Conservation (phyloP, 129 eudicot genomes). For the Logfia minima region DNA sequence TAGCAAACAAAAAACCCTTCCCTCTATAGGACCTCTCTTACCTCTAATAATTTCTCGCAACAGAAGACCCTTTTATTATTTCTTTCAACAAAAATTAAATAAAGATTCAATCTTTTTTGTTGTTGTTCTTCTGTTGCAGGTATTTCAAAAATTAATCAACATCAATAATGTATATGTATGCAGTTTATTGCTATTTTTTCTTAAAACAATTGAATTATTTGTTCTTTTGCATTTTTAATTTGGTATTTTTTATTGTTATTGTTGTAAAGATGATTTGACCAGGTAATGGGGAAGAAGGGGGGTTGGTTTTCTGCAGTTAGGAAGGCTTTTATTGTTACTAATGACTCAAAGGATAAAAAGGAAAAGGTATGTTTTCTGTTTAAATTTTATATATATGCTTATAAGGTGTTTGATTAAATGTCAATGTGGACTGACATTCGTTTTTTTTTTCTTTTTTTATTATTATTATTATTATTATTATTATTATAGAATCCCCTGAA, state of each 20-base stretch:
- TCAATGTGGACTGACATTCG: background rate
- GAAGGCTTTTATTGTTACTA: slow-evolving; percentile 37
- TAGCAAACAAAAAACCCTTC: slow-evolving; percentile 26
- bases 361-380: slow-evolving; percentile 27
- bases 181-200: background rate
- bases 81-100: slow-evolving; percentile 12
- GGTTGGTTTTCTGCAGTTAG: slow-evolving; percentile 52
- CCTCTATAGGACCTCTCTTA: slow-evolving; percentile 7
- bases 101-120: slow-evolving; percentile 12
- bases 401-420: slow-evolving; percentile 18
- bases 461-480: no score
- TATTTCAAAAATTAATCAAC: background rate
- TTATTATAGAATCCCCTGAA: slow-evolving; percentile 36
- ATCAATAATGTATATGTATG: background rate
- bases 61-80: slow-evolving; percentile 24
- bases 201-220: background rate
- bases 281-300: slow-evolving; percentile 61
- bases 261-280: slow-evolving; percentile 33
- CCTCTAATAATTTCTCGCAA: slow-evolving; percentile 28
- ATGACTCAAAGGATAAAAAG: slow-evolving; percentile 47
- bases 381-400: background rate
- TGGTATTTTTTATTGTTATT: slow-evolving; percentile 7
- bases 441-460: slow-evolving; percentile 4
- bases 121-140: slow-evolving; percentile 34
- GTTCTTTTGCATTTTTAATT: background rate